These are phyloP conservation scores for Hygrophoropsis aurantiaca DNA, from an alignment of 768 basidiomycete genomes.

Conservation along the genomic window DNA sequence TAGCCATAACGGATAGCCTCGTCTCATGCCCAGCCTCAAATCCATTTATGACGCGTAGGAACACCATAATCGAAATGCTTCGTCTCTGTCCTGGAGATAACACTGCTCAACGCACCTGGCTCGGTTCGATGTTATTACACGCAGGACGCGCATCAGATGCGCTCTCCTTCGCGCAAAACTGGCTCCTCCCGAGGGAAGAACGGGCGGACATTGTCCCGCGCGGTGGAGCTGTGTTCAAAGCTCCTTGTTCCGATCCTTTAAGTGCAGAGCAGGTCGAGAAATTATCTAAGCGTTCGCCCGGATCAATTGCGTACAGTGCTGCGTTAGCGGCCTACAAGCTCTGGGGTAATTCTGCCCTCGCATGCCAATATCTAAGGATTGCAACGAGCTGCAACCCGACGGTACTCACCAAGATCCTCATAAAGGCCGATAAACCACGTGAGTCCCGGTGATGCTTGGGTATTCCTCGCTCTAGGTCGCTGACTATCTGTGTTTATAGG, in stretches of 20 bases:
- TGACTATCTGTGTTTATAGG: slow-evolving; percentile 15
- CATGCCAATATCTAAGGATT: slow-evolving; percentile 39
- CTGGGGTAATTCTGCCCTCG: slow-evolving; percentile 36
- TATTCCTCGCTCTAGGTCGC: neutral
- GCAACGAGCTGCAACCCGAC: slow-evolving; percentile 33
- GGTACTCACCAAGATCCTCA: slow-evolving; percentile 41
- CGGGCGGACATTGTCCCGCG: slow-evolving; percentile 10
- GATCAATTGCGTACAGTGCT: slow-evolving; percentile 31
- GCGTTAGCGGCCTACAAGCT: slow-evolving; percentile 43
- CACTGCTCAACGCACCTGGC: slow-evolving; percentile 35
- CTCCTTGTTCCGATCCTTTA: slow-evolving; percentile 18
- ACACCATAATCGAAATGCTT: slow-evolving; percentile 40
- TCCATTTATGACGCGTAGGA: slow-evolving; percentile 20
- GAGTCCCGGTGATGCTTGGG: slow-evolving; percentile 8
- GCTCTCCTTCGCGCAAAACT: slow-evolving; percentile 38
- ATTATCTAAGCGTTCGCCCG: slow-evolving; percentile 9
- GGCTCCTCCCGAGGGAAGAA: slow-evolving; percentile 23
- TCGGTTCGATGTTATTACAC: slow-evolving; percentile 37
- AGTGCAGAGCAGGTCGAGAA: slow-evolving; percentile 12
- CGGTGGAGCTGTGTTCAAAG: slow-evolving; percentile 28
- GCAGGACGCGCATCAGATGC: slow-evolving; percentile 35
- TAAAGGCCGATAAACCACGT: slow-evolving; percentile 36
- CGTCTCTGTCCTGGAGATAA: slow-evolving; percentile 45
- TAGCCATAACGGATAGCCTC: no score
- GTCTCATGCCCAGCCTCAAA: no score